Base-by-base conservation (phyloP, 331 rosid species). In the Pyracantha coccinea region DNA sequence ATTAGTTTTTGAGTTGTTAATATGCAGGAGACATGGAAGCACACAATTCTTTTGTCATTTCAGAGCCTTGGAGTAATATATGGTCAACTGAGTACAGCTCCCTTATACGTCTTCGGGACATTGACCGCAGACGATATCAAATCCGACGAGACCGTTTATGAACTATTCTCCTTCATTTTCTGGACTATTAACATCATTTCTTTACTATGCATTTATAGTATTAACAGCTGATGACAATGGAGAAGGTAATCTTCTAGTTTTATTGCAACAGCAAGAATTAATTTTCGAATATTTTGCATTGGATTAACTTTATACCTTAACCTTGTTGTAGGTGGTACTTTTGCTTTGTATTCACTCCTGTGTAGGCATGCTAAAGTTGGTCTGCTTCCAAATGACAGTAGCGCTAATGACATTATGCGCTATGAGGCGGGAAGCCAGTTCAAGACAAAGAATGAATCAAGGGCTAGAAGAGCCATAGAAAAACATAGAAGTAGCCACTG, bases 341-440 rank as follows among this genome's bases (percentile, higher is more conserved):
- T 91, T 75, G 97, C 97, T 76, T 52, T 91, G 74, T 89, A 91
- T 84, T 91, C 96, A 29, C 87, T 91, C 68, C 66, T 91, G 83
- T 91, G 97, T 75, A 89, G 97, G 81, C 91, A 89, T 75, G 91
- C 97, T 44, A 89, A 91, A 80, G 96, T 91, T 55, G 86, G 97
- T 10, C 71, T 91, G 82, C 84, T 91, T 72, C 97, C 97, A 47
- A 77, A 70, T 75, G 96, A 91, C 35, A 88, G 58, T 79, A 86
- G 84, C 32, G 33, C 82, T 19, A 69, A 80, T 41, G 85, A 88
- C 71, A 80, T 87, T 24, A 67, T 82, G 85, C 78, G 68, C 21
- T 79, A 67, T 61, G 95, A 86, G 58, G 80, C 63, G 12, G 81
- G 5, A 66, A 81, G 64, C 44, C 41, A 52, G 77, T 81, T 55